Percentiles rank a stretch among this genome's conserved stretches.
phyloP scores from a whole-genome alignment of 805 yeast genomes.

The Candida boidinii region DNA sequence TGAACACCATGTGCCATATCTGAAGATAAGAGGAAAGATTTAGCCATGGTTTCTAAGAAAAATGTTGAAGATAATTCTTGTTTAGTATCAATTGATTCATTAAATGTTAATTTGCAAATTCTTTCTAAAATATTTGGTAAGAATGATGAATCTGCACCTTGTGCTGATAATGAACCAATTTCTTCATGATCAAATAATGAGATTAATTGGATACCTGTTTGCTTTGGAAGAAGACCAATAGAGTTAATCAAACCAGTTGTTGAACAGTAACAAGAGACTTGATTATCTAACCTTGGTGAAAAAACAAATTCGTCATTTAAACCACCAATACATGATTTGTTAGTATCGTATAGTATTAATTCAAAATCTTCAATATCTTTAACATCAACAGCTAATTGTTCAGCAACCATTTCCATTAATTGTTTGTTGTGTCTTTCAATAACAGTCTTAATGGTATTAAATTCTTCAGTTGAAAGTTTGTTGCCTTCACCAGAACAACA shows the following conservation, averaged over 20 bases:
- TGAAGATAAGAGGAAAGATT: conserved; percentile 82
- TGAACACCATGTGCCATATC: conserved; percentile 98
- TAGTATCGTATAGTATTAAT: conserved; percentile 76
- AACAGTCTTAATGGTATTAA: conserved; percentile 55
- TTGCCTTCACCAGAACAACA: conserved; percentile 43
- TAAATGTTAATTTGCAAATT: conserved; percentile 40
- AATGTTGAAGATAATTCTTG: conserved; percentile 25
- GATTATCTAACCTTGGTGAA: conserved; percentile 86
- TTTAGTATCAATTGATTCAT: conserved; percentile 27
- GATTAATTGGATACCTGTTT: conserved; percentile 58
- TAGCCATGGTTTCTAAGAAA: conserved; percentile 51
- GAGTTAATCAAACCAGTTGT: conserved; percentile 57
- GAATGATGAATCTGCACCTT: conserved; percentile 93
- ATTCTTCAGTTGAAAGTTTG: conserved; percentile 43
- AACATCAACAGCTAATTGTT: conserved; percentile 45
- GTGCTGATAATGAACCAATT: conserved; percentile 87
- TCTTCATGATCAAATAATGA: conserved; percentile 95
- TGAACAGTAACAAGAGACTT: conserved; percentile 81
- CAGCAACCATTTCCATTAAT: conserved; percentile 60
- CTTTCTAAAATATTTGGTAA: conserved; percentile 72
- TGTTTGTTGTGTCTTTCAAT: conserved; percentile 71
- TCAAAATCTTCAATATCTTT: conserved; percentile 81
- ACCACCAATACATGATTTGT: conserved; percentile 80
- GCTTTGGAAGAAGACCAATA: conserved; percentile 26
- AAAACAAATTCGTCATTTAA: conserved; percentile 83